phyloP scores from a whole-genome alignment of 2,329 filamentous ascomycete genomes.

The Cladorrhinum sp. region DNA sequence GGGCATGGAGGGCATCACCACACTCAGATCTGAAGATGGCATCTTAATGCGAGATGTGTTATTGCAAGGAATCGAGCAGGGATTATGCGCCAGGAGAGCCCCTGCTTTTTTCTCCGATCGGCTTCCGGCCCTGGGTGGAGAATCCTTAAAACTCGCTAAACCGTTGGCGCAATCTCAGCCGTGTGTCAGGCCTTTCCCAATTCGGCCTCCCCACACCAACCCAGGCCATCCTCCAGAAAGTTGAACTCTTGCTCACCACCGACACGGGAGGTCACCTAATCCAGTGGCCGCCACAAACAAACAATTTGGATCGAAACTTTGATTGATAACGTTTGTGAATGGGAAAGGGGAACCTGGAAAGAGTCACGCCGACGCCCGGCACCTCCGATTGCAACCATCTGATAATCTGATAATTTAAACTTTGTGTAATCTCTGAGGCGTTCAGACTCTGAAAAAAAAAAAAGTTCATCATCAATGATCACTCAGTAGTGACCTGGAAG shows the following conservation, averaged over 20 bases:
- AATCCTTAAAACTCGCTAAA: constrained; percentile 54
- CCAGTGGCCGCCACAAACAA: background rate
- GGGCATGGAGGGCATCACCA: background rate
- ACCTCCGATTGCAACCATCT: background rate
- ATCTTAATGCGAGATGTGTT: constrained; percentile 21
- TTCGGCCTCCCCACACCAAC: constrained; percentile 22
- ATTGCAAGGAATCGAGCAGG: constrained; percentile 16
- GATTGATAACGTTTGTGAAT: background rate
- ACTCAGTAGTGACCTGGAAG: background rate
- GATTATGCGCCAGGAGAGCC: constrained; percentile 17
- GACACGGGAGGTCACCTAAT: constrained; percentile 12
- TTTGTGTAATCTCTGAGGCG: too few relatives aligned
- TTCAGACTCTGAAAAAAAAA: too few relatives aligned
- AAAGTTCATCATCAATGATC: too few relatives aligned
- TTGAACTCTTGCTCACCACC: constrained; percentile 1
- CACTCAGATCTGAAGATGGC: background rate
- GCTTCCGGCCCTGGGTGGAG: constrained; percentile 30
- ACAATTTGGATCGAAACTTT: constrained; percentile 11
- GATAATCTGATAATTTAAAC: background rate
- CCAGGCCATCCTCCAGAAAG: constrained; percentile 14
- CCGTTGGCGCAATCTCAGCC: constrained; percentile 47
- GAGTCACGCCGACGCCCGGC: background rate
- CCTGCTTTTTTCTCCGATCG: constrained; percentile 30
- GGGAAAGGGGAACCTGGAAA: background rate
- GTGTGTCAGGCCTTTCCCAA: constrained; percentile 42